Evolutionary conservation across 2,329 filamentous ascomycete genomes (phyloP), one percentile per base, ranked within the genome.

Genomic region (Balansia obtecta): DNA sequence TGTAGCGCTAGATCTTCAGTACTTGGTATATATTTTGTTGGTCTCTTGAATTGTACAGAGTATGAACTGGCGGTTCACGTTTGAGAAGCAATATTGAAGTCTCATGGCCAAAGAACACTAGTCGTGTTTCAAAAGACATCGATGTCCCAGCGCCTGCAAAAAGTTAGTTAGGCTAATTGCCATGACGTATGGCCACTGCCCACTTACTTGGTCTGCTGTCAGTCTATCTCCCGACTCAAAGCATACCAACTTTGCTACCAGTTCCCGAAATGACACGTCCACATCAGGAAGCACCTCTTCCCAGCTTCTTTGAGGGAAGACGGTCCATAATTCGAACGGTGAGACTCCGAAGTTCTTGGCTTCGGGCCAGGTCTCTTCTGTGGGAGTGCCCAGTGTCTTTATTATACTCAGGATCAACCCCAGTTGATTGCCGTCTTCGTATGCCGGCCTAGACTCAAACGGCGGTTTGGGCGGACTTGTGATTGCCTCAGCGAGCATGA

Each of bases 351-450:
- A 85, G 1, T 62, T 61, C 11, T 68, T 68, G 5, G 87, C 85
- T 66, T 90, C 88, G 2, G 93, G 93, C 93, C 93, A 98, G 0
- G 73, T 80, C 48, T 83, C 72, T n/a, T 74, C 67, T 43, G 85
- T 85, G 0, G 93, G 93, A 1, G 90, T 96, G 1, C 94, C 94
- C 7, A 98, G 67, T 0, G 85, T 94, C 67, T 86, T 83, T 69
- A 98, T 97, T 37, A 97, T 91, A 61, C 88, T 95, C 49, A 90
- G 76, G 51, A 98, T 91, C 47, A 98, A 72, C 0, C 88, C 86
- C 39, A 98, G 73, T 67, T 98, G 93, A 61, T 87, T 97, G 0
- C 94, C 93, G 47, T 97, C 76, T 58, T 95, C 88, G 53, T 79
- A 73, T 0, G 70, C 73, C 2, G 75, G 65, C 1, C 88, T 86